phyloP scores from a whole-genome alignment of 768 basidiomycete species.

The Melanogaster broomeanus region DNA sequence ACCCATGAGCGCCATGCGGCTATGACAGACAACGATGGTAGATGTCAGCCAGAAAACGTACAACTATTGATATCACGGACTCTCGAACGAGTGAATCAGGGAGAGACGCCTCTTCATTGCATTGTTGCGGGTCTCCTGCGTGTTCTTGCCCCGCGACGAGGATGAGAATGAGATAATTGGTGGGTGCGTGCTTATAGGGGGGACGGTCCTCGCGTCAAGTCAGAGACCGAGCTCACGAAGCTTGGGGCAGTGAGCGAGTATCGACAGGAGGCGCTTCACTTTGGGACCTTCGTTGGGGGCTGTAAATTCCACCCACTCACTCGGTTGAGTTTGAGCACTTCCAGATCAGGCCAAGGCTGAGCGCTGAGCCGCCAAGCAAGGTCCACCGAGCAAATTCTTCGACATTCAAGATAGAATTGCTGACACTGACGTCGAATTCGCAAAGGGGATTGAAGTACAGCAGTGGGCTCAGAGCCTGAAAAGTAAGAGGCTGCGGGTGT shows the following conservation, averaged over 20 bases:
- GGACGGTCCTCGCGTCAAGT: slow-evolving; percentile 4
- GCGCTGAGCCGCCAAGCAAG: no score
- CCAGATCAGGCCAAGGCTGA: slow-evolving; percentile 7
- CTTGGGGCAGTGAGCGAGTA: background rate
- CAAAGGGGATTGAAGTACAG: slow-evolving; percentile 1
- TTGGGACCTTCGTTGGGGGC: background rate
- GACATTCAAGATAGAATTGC: slow-evolving; percentile 1
- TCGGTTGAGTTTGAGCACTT: background rate
- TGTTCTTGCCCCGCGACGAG: background rate
- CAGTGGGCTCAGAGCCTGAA: slow-evolving; percentile 5
- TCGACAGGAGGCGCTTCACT: slow-evolving; percentile 2
- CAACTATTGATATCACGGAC: background rate
- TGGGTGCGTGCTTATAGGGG: no score
- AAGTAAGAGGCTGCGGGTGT: background rate
- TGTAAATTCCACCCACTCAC: background rate
- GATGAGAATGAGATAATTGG: no score
- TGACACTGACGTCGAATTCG: background rate
- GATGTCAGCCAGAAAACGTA: background rate
- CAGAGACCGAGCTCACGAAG: background rate
- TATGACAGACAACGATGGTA: background rate
- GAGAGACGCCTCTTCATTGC: background rate
- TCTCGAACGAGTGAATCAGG: slow-evolving; percentile 3
- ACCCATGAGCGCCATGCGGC: background rate
- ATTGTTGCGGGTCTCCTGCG: background rate
- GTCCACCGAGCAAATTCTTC: background rate